These are phyloP conservation scores for Chrysoporthe puriensis DNA, from an alignment of 2,329 filamentous ascomycete species.

Conservation along the genomic window DNA sequence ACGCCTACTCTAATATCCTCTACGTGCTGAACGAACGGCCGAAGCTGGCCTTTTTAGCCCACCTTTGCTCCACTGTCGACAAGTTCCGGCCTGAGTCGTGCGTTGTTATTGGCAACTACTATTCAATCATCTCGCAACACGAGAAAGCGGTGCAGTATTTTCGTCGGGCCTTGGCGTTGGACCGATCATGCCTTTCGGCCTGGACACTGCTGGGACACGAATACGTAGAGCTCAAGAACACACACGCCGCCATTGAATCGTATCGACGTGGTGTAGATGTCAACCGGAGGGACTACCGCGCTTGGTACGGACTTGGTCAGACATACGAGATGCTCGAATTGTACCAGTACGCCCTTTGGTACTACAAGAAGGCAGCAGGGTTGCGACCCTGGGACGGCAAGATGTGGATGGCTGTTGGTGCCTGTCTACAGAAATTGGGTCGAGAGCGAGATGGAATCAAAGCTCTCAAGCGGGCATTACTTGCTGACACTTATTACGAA, in stretches of 20 bases:
- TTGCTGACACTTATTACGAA: constrained; percentile 87
- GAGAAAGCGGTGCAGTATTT: constrained; percentile 99
- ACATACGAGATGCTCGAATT: constrained; percentile 98
- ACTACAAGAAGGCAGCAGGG: constrained; percentile 93
- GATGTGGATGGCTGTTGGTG: constrained; percentile 97
- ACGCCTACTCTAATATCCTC: constrained; percentile 96
- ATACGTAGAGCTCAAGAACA: constrained; percentile 98
- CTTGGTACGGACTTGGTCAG: constrained; percentile 96
- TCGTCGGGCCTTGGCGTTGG: constrained; percentile 85
- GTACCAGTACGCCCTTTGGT: constrained; percentile 96
- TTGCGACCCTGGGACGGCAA: constrained; percentile 96
- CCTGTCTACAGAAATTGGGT: constrained; percentile 88
- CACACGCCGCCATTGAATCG: constrained; percentile 94
- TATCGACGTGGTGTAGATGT: constrained; percentile 95
- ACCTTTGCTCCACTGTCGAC: constrained; percentile 87
- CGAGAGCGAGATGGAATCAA: constrained; percentile 90
- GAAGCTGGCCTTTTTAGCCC: constrained; percentile 89
- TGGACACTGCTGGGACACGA: constrained; percentile 99
- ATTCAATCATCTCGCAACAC: constrained; percentile 89
- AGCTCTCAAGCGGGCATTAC: constrained; percentile 87
- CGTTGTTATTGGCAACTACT: constrained; percentile 97
- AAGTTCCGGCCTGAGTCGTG: constrained; percentile 97
- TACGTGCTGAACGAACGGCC: constrained; percentile 89
- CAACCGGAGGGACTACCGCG: constrained; percentile 93
- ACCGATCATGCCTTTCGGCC: constrained; percentile 87